phyloP scores from a whole-genome alignment of 306 rosid genomes.

The Mucuna pruriens region DNA sequence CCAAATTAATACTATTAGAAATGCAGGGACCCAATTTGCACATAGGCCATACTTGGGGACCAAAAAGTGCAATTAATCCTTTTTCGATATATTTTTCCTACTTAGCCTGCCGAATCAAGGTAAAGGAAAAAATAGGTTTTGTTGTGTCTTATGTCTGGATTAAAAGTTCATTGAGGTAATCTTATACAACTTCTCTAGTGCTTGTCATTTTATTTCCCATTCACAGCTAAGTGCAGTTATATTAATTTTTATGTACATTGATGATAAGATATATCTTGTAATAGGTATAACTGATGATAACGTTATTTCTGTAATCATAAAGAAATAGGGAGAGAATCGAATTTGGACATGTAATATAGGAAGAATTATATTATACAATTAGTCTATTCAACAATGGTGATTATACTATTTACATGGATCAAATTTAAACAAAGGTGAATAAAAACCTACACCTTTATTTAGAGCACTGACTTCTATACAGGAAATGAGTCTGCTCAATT shows the following conservation, averaged over 20 bases:
- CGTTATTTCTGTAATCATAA: background rate
- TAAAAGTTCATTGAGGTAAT: background rate
- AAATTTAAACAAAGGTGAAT: conserved; percentile 41
- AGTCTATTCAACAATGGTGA: conserved; percentile 16
- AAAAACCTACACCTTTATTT: conserved; percentile 44
- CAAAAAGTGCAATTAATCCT: too few species aligned
- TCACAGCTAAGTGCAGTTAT: background rate
- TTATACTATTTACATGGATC: conserved; percentile 2
- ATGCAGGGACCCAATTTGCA: too few species aligned
- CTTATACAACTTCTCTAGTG: background rate
- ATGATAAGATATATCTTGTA: background rate
- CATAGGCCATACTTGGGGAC: too few species aligned
- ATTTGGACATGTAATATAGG: background rate
- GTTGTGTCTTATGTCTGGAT: background rate
- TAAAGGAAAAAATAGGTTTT: background rate
- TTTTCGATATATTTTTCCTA: too few species aligned
- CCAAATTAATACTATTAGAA: too few species aligned
- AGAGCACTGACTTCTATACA: conserved; percentile 36
- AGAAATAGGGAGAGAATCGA: background rate
- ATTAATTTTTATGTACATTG: background rate
- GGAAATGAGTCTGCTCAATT: background rate
- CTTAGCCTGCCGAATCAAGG: too few species aligned
- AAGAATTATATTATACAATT: background rate
- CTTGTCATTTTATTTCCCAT: background rate
- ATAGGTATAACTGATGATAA: background rate